Conservation (phyloP, 495 filamentous ascomycete genomes). For the Lepraria neglecta region DNA sequence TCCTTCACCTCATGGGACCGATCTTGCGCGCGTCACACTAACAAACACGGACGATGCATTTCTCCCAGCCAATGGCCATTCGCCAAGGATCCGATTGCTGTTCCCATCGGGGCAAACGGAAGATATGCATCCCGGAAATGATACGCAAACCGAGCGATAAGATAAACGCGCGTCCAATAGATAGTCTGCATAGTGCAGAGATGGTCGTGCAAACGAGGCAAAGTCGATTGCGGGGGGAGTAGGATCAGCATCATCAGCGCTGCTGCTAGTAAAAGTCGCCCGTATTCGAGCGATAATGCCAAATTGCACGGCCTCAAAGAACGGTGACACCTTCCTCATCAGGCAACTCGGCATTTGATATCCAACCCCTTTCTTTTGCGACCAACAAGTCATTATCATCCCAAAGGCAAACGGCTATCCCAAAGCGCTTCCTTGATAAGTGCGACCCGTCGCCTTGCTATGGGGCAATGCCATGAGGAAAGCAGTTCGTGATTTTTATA, state of each 20-base stretch:
- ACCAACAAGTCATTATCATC: no score
- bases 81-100: not conserved
- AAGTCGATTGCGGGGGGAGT: not conserved
- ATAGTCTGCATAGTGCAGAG: not conserved
- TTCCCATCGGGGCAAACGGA: not conserved
- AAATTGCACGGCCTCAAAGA: no score
- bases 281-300: not conserved
- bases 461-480: no score
- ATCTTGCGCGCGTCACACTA: not conserved
- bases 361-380: no score
- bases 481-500: no score
- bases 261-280: not conserved
- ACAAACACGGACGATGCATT: not conserved
- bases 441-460: no score
- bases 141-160: slow-evolving; percentile 3
- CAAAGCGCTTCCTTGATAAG: no score
- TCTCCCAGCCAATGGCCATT: not conserved
- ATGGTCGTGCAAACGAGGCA: not conserved
- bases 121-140: not conserved
- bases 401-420: no score
- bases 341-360: no score
- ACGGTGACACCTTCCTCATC: no score
- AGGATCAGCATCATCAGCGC: not conserved
- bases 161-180: not conserved
- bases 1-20: not conserved